phyloP scores from a whole-genome alignment of 257 asterid genomes.

The Thymus mandschuricus region DNA sequence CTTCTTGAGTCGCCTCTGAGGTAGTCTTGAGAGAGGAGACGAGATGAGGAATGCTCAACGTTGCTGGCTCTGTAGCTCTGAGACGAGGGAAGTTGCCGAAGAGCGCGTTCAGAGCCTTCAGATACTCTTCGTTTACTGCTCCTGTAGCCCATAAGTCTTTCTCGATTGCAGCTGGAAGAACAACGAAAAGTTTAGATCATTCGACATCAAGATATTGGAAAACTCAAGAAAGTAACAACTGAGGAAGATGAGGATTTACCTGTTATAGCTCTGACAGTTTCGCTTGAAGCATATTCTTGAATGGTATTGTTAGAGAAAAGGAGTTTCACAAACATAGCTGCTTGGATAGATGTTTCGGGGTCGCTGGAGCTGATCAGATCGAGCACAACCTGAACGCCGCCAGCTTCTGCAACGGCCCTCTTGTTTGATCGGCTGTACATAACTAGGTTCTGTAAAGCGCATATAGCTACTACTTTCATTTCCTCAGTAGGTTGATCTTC shows the following conservation, averaged over 20 bases:
- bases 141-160: slow-evolving; percentile 96
- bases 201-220: neutral
- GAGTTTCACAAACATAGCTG: slow-evolving; percentile 96
- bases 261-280: slow-evolving; percentile 97
- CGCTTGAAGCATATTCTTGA: slow-evolving; percentile 99
- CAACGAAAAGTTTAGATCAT: slow-evolving; percentile 6
- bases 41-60: slow-evolving; percentile 92
- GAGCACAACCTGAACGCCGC: slow-evolving; percentile 98
- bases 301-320: slow-evolving; percentile 92
- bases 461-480: slow-evolving; percentile 97
- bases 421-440: slow-evolving; percentile 94
- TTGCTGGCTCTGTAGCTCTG: slow-evolving; percentile 97
- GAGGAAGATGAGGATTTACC: slow-evolving; percentile 51
- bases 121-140: slow-evolving; percentile 85
- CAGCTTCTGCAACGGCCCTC: slow-evolving; percentile 99
- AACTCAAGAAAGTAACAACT: slow-evolving; percentile 16
- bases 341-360: slow-evolving; percentile 94
- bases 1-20: slow-evolving; percentile 96
- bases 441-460: slow-evolving; percentile 95
- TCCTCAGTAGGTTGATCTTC: slow-evolving; percentile 99
- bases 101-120: slow-evolving; percentile 89
- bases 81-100: slow-evolving; percentile 94
- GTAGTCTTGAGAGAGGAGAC: slow-evolving; percentile 95
- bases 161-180: slow-evolving; percentile 81
- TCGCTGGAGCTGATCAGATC: slow-evolving; percentile 94